Conservation (phyloP, 2,329 filamentous ascomycete genomes). For the Sphaceloma murrayae region DNA sequence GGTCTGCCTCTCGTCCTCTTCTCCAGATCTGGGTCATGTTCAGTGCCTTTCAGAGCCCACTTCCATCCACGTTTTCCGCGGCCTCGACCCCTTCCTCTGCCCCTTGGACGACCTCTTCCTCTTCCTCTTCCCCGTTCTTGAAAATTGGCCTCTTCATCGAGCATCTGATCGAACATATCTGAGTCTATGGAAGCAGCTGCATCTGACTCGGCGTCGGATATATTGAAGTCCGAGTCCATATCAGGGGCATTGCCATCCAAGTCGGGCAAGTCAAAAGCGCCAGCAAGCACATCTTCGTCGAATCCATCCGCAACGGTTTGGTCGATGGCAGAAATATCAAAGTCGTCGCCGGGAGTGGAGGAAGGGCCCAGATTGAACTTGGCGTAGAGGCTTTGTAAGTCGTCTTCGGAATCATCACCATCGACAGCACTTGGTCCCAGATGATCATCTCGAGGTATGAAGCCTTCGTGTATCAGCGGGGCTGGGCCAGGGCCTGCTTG, state of each 20-base stretch:
- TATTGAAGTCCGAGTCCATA: conserved; percentile 29
- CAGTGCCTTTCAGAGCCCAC: conserved; percentile 27
- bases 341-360: conserved; percentile 24
- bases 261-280: conserved; percentile 16
- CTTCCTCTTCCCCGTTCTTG: conserved; percentile 19
- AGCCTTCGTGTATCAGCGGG: conserved; percentile 32
- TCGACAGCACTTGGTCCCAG: conserved; percentile 28
- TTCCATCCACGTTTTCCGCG: conserved; percentile 26
- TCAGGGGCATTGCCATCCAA: conserved; percentile 26
- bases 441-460: conserved; percentile 31
- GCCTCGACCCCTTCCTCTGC: conserved; percentile 19
- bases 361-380: conserved; percentile 18
- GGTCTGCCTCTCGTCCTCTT: conserved; percentile 9
- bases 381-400: conserved; percentile 21
- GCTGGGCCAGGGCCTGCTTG: conserved; percentile 9
- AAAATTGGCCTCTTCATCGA: conserved; percentile 12
- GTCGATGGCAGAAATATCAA: conserved; percentile 23
- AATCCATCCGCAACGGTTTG: conserved; percentile 17
- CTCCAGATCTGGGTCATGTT: conserved; percentile 24
- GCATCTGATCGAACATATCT: conserved; percentile 17
- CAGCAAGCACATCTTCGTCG: conserved; percentile 9
- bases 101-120: conserved; percentile 19
- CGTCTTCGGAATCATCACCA: conserved; percentile 22
- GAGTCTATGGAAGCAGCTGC: conserved; percentile 17
- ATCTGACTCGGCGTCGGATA: conserved; percentile 25